Evolutionary conservation across 2,329 filamentous ascomycete genomes (phyloP).

Genomic region (Tricladium varicosporioides): DNA sequence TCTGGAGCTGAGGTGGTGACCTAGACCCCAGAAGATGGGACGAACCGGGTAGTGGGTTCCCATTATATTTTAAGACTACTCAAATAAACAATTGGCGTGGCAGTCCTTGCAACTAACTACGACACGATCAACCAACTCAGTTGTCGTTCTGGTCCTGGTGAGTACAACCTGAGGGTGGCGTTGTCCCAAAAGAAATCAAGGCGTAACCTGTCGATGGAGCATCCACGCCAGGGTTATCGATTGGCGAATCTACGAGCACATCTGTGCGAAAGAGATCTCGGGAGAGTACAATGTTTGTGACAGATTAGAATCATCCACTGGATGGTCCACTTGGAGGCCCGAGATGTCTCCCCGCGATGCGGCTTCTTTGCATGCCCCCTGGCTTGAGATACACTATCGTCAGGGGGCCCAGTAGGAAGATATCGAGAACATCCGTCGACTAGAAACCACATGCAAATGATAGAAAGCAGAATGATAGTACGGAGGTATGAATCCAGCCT

Average conservation of each 20-base stretch:
- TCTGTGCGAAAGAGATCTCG: not conserved
- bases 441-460: not conserved
- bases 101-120: not conserved
- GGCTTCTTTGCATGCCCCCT: not conserved
- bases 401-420: not conserved
- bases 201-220: not conserved
- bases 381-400: not conserved
- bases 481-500: no score
- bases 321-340: not conserved
- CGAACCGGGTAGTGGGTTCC: no score
- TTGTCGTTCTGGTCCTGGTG: not conserved
- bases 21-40: no score
- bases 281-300: not conserved
- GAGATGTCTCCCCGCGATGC: not conserved
- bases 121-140: not conserved
- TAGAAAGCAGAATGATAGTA: no score
- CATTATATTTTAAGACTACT: no score
- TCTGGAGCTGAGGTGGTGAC: no score
- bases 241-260: not conserved
- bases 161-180: not conserved
- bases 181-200: not conserved
- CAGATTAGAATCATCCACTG: not conserved
- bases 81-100: no score
- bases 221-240: not conserved
- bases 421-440: not conserved